A percentile compares a stretch with the other conserved stretches of the same genome.
These are phyloP conservation scores for Gossypium davidsonii DNA, from an alignment of 441 rosid genomes.

Conservation along the genomic window DNA sequence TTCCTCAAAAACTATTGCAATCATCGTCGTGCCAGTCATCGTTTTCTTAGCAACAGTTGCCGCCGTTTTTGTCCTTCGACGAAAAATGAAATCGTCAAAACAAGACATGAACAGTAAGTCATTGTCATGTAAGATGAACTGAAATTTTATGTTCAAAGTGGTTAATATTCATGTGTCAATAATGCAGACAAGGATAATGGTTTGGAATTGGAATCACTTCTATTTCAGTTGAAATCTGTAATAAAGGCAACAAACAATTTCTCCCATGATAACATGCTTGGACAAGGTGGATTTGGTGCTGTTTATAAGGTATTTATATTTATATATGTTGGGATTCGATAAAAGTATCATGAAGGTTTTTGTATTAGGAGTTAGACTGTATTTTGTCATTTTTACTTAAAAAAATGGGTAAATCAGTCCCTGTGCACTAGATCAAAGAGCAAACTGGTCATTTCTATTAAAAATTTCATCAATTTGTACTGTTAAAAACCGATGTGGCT, in stretches of 20 bases:
- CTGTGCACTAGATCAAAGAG: too few relatives aligned
- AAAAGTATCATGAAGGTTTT: too few relatives aligned
- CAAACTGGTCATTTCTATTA: too few relatives aligned
- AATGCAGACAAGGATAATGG: constrained; percentile 16
- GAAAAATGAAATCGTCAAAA: constrained; percentile 2
- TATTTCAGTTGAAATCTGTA: constrained; percentile 19
- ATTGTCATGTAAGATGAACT: background rate
- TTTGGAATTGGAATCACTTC: constrained; percentile 7
- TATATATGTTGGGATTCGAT: too few relatives aligned
- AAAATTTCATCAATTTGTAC: too few relatives aligned
- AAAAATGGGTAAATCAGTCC: too few relatives aligned
- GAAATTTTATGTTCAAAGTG: background rate
- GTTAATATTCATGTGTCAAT: background rate
- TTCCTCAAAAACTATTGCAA: background rate
- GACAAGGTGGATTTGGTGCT: background rate
- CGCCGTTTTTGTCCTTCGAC: background rate
- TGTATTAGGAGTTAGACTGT: too few relatives aligned
- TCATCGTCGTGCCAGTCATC: background rate
- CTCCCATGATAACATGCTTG: background rate
- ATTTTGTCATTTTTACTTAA: too few relatives aligned
- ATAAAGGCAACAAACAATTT: constrained; percentile 10
- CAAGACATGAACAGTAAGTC: background rate
- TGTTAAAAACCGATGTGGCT: too few relatives aligned
- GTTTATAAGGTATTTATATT: background rate
- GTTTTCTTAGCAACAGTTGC: background rate